Percentiles rank a stretch among this genome's conserved stretches.
Conservation (phyloP, 2,329 filamentous ascomycete genomes). For the Epichloe sylvatica region DNA sequence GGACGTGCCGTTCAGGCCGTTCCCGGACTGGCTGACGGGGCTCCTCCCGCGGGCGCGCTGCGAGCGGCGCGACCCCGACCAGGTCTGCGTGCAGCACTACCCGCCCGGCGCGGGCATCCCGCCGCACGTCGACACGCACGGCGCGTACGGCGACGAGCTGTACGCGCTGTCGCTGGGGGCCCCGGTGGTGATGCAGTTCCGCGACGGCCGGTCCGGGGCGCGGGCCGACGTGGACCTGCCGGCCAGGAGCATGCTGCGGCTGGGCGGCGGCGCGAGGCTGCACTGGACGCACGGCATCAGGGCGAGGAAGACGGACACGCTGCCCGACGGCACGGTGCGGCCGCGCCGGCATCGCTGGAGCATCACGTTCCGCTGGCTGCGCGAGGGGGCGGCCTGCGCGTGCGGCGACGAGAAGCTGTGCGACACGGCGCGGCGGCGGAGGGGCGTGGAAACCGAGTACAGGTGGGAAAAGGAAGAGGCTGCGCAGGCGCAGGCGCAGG, state of each 20-base stretch:
- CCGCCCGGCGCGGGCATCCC: constrained; percentile 46
- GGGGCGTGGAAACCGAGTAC: constrained; percentile 35
- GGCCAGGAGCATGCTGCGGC: constrained; percentile 36
- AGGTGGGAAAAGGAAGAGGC: constrained; percentile 25
- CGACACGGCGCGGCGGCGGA: constrained; percentile 33
- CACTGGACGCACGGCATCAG: constrained; percentile 44
- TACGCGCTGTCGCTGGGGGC: constrained; percentile 29
- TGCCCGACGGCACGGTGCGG: constrained; percentile 32
- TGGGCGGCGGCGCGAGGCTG: constrained; percentile 34
- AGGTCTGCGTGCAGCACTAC: constrained; percentile 48
- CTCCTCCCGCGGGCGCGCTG: constrained; percentile 33
- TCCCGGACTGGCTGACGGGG: constrained; percentile 36
- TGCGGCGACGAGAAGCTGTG: constrained; percentile 36
- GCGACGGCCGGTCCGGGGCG: constrained; percentile 13
- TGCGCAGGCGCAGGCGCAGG: not conserved
- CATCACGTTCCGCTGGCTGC: constrained; percentile 40
- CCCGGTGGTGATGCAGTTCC: constrained; percentile 31
- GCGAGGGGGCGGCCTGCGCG: constrained; percentile 31
- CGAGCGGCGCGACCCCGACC: constrained; percentile 34
- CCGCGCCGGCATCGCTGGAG: constrained; percentile 35
- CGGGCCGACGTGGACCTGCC: constrained; percentile 31
- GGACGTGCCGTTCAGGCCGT: constrained; percentile 30
- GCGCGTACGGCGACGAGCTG: constrained; percentile 28
- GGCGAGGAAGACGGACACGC: constrained; percentile 35
- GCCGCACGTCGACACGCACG: constrained; percentile 46